Percentiles rank a stretch among this genome's conserved stretches.
Conservation (phyloP, 371 early-diverging fungal genomes). For the Sporodiniella umbellata region DNA sequence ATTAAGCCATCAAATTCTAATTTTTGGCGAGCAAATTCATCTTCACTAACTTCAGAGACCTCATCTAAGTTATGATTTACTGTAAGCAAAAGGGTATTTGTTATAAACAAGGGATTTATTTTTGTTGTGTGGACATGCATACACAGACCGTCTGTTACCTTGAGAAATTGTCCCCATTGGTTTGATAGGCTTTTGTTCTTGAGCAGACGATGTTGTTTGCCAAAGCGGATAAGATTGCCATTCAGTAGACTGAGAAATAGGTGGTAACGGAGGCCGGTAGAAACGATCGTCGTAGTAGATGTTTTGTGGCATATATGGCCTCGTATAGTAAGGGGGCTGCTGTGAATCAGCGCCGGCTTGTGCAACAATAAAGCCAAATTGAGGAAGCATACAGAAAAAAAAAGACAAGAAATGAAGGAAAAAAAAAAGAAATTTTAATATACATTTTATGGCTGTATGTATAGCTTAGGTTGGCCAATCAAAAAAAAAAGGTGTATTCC, state of each 20-base stretch:
- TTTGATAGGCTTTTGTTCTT: background rate
- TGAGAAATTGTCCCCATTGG: background rate
- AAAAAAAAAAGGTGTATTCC: too few relatives aligned
- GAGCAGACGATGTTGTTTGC: background rate
- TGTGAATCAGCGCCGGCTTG: constrained; percentile 15
- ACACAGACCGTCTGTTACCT: background rate
- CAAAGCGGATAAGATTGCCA: background rate
- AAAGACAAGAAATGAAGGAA: background rate
- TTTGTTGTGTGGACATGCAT: too few relatives aligned
- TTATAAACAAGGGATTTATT: background rate
- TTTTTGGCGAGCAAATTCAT: constrained; percentile 20
- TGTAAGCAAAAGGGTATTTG: background rate
- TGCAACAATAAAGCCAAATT: constrained; percentile 15
- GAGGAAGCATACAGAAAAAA: constrained; percentile 7
- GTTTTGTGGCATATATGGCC: constrained; percentile 1
- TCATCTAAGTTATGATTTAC: constrained; percentile 3
- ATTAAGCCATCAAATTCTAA: constrained; percentile 29
- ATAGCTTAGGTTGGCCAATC: too few relatives aligned
- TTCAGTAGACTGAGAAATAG: background rate
- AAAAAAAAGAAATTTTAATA: constrained; percentile 1
- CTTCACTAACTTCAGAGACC: constrained; percentile 18
- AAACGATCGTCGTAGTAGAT: constrained; percentile 1
- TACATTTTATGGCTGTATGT: background rate
- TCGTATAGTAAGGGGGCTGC: constrained; percentile 4
- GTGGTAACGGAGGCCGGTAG: constrained; percentile 9